These are phyloP conservation scores for Athelia sp. DNA, from an alignment of 1,284 basidiomycete genomes.

Conservation along the genomic window DNA sequence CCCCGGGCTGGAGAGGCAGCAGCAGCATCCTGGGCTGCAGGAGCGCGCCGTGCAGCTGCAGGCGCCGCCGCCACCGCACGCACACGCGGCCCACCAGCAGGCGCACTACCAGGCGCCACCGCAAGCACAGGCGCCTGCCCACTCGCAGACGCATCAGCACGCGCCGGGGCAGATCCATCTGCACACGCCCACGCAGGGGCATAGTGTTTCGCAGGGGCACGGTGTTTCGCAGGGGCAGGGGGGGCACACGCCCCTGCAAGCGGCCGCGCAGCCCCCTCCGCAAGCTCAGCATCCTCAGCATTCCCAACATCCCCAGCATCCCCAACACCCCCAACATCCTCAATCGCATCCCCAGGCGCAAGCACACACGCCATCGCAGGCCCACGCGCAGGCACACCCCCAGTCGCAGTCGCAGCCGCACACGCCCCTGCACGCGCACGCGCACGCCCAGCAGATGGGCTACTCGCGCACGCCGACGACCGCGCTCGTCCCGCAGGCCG, in stretches of 20 bases:
- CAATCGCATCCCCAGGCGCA: constrained; percentile 9
- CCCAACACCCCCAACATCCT: constrained; percentile 10
- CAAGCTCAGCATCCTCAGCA: constrained; percentile 20
- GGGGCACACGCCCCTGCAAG: constrained; percentile 5
- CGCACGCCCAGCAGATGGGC: constrained; percentile 16
- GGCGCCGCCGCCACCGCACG: constrained; percentile 3
- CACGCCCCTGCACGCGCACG: constrained; percentile 1
- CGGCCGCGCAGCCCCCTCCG: constrained; percentile 19
- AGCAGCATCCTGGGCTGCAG: too few species aligned
- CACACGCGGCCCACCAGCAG: constrained; percentile 1
- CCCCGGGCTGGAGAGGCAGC: too few species aligned
- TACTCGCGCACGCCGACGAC: constrained; percentile 29
- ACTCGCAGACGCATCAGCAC: constrained; percentile 10
- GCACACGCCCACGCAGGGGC: not conserved
- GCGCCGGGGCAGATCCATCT: constrained; percentile 10
- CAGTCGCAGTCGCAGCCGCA: not conserved
- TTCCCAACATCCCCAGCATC: constrained; percentile 10
- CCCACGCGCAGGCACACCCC: constrained; percentile 9
- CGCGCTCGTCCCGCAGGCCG: constrained; percentile 29
- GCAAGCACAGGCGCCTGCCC: constrained; percentile 12
- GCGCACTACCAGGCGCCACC: constrained; percentile 5
- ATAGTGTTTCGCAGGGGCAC: too few species aligned
- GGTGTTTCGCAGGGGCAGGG: too few species aligned
- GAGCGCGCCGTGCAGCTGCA: not conserved
- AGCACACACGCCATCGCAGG: constrained; percentile 4